Evolutionary conservation across 2,329 filamentous ascomycete genomes (phyloP).

Genomic region (Penicillium fuscoglaucum): DNA sequence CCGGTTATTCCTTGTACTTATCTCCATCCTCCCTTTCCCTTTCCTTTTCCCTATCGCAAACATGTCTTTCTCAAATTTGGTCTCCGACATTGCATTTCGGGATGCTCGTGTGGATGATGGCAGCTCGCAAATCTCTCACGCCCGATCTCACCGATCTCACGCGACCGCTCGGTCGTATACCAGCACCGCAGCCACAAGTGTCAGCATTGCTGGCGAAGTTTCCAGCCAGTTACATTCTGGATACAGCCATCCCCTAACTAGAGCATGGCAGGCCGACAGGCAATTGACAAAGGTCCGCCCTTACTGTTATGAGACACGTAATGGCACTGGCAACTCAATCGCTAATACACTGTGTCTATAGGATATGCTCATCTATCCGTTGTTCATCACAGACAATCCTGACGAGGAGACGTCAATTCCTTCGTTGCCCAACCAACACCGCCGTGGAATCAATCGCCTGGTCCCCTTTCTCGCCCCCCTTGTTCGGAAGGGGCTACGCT

Average conservation of each 20-base stretch:
- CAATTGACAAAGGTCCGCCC: slow-evolving; percentile 75
- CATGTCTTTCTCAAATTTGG: slow-evolving; percentile 54
- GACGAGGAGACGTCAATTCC: slow-evolving; percentile 90
- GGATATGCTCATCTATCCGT: slow-evolving; percentile 98
- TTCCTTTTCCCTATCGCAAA: neutral
- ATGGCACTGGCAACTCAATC: neutral
- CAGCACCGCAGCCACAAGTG: slow-evolving; percentile 52
- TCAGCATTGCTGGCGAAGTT: slow-evolving; percentile 64
- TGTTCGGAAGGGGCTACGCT: slow-evolving; percentile 83
- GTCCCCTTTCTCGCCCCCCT: slow-evolving; percentile 83
- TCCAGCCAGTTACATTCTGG: slow-evolving; percentile 81
- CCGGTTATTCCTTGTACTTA: neutral
- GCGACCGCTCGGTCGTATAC: slow-evolving; percentile 45
- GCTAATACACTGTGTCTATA: slow-evolving; percentile 38
- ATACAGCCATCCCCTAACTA: slow-evolving; percentile 75
- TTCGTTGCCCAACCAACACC: slow-evolving; percentile 85
- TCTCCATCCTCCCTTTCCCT: neutral
- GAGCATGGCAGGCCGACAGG: slow-evolving; percentile 79
- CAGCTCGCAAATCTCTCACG: slow-evolving; percentile 46
- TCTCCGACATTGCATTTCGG: slow-evolving; percentile 51
- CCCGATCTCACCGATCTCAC: slow-evolving; percentile 41
- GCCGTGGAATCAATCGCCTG: slow-evolving; percentile 82
- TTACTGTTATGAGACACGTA: neutral
- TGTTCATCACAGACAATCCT: slow-evolving; percentile 92
- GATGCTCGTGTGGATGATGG: slow-evolving; percentile 45